A percentile compares a stretch with the other conserved stretches of the same genome.
phyloP scores from a whole-genome alignment of 768 basidiomycete genomes.

The Rhodosporidiobolus sp. region DNA sequence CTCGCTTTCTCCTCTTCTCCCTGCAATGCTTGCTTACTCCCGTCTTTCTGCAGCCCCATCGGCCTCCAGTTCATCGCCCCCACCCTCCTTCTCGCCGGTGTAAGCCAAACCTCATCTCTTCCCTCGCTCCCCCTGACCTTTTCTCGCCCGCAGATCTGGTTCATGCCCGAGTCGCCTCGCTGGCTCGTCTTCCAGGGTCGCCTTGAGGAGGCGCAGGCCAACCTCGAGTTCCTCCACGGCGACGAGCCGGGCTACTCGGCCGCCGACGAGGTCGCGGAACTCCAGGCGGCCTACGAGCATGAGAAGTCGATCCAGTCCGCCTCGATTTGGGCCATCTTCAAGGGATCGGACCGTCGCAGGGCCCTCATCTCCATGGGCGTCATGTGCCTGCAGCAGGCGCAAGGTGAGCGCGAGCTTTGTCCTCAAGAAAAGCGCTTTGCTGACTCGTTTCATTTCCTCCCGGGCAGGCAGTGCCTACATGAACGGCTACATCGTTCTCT shows the following conservation, averaged over 20 bases:
- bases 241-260: neutral
- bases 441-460: neutral
- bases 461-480: neutral
- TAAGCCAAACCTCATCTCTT: neutral
- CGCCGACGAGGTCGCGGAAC: conserved; percentile 18
- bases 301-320: conserved; percentile 7
- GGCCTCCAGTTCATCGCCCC: conserved; percentile 28
- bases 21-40: too few relatives aligned
- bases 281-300: conserved; percentile 21
- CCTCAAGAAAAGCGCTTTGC: neutral
- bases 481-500: conserved; percentile 32
- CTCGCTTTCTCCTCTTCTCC: too few relatives aligned
- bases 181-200: conserved; percentile 33
- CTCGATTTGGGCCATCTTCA: conserved; percentile 9
- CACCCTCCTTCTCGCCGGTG: conserved; percentile 1
- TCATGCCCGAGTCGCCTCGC: conserved; percentile 29
- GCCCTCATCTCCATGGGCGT: conserved; percentile 7
- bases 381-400: conserved; percentile 28
- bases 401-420: conserved; percentile 2
- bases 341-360: conserved; percentile 19
- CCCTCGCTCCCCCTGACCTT: too few relatives aligned
- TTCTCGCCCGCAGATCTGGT: neutral
- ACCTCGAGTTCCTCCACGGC: neutral
- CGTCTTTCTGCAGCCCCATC: neutral
- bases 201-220: conserved; percentile 6